These are phyloP conservation scores for Synchytrium microbalum DNA, from an alignment of 371 early-diverging fungal genomes.

Conservation along the genomic window DNA sequence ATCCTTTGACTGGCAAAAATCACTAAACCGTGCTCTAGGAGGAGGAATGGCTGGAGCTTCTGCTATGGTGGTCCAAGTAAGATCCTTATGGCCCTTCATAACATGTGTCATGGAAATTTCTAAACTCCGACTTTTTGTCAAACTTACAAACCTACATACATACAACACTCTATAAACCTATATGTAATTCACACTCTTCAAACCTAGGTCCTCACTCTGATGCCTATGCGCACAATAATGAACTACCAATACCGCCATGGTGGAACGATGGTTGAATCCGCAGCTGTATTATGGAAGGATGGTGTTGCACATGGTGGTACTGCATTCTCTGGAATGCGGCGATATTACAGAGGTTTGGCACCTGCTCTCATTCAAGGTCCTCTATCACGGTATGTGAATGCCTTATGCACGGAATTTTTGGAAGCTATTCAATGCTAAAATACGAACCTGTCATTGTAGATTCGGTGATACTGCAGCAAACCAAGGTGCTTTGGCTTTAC, in stretches of 20 bases:
- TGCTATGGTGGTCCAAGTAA: conserved; percentile 35
- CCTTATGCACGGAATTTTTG: background rate
- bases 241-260: conserved; percentile 33
- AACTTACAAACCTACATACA: no score
- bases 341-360: conserved; percentile 31
- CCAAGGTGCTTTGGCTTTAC: conserved; percentile 27
- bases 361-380: conserved; percentile 35
- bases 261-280: conserved; percentile 15
- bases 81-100: conserved; percentile 20
- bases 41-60: conserved; percentile 31
- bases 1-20: conserved; percentile 22
- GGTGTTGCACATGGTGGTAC: conserved; percentile 10
- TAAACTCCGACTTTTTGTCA: no score
- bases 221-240: conserved; percentile 26
- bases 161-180: no score
- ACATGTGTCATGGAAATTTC: conserved; percentile 7
- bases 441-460: no score
- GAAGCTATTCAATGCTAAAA: background rate
- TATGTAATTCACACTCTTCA: conserved; percentile 1
- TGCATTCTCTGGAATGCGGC: conserved; percentile 13
- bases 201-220: background rate
- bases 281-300: conserved; percentile 26
- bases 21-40: conserved; percentile 28
- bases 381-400: conserved; percentile 11
- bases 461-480: conserved; percentile 34